Evolutionary conservation across 306 rosid species (phyloP).

Genomic region (Cucurbita moschata): DNA sequence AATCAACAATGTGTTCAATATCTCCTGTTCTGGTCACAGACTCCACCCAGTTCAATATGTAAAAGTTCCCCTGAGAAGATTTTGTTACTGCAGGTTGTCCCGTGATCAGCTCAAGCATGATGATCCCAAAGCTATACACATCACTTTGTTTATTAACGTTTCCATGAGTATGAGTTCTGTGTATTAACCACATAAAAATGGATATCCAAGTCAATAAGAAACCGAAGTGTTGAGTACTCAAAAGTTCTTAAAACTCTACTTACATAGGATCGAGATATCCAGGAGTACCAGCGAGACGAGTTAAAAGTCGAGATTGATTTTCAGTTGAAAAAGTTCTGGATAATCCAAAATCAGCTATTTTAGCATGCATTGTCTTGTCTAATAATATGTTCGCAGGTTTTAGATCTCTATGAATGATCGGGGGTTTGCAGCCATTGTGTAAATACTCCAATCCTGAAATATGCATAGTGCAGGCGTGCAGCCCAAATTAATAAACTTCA

Average conservation of each 20-base stretch:
- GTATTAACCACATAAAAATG: no score
- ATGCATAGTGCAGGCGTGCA: not conserved
- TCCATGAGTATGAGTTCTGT: no score
- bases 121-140: conserved; percentile 20
- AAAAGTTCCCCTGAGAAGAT: not conserved
- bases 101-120: conserved; percentile 20
- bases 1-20: conserved; percentile 11
- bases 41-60: conserved; percentile 15
- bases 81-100: not conserved
- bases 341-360: conserved; percentile 36
- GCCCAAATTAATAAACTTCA: no score
- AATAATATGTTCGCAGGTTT: conserved; percentile 42
- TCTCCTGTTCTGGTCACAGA: conserved; percentile 12
- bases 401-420: conserved; percentile 35
- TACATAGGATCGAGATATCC: conserved; percentile 40
- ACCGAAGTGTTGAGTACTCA: no score
- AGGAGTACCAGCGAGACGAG: conserved; percentile 18
- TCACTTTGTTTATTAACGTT: conserved; percentile 2
- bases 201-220: no score
- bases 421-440: conserved; percentile 26
- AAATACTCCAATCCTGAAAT: conserved; percentile 24
- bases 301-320: conserved; percentile 19
- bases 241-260: not conserved
- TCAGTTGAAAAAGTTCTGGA: conserved; percentile 13
- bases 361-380: conserved; percentile 19